These are phyloP conservation scores for Botrytis tulipae DNA, from an alignment of 2,329 filamentous ascomycete species.

Conservation along the genomic window DNA sequence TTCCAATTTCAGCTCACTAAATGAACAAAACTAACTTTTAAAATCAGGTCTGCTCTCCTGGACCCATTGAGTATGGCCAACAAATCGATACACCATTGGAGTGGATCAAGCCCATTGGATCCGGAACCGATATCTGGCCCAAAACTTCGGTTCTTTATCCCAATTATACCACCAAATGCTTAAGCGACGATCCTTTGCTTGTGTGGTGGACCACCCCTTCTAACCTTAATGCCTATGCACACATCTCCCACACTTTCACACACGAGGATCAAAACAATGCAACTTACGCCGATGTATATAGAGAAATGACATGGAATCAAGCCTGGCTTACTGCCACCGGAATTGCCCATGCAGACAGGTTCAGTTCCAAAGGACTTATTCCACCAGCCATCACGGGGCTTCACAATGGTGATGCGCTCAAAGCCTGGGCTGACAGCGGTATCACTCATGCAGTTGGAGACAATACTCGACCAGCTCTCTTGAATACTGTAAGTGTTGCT, in stretches of 20 bases:
- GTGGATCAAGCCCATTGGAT: conserved; percentile 49
- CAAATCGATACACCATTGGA: conserved; percentile 48
- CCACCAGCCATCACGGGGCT: conserved; percentile 63
- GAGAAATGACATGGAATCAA: conserved; percentile 60
- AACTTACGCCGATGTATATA: conserved; percentile 54
- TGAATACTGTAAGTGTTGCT: conserved; percentile 48
- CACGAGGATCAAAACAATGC: conserved; percentile 59
- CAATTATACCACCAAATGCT: conserved; percentile 42
- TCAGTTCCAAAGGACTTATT: conserved; percentile 55
- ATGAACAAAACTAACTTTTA: neutral
- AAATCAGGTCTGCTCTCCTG: conserved; percentile 26
- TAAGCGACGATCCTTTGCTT: conserved; percentile 49
- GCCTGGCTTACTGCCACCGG: conserved; percentile 56
- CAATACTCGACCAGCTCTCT: conserved; percentile 56
- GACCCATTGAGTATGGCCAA: conserved; percentile 46
- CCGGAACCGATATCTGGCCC: conserved; percentile 51
- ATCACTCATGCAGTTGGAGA: conserved; percentile 61
- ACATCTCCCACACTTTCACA: conserved; percentile 63
- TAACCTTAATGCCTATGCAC: conserved; percentile 54
- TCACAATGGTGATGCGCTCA: conserved; percentile 62
- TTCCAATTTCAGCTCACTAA: neutral
- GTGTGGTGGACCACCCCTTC: conserved; percentile 52
- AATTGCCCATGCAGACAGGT: conserved; percentile 47
- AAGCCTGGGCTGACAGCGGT: conserved; percentile 59
- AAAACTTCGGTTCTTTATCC: conserved; percentile 31